Conservation (phyloP, 371 early-diverging fungal genomes). For the Entomophthora muscae region DNA sequence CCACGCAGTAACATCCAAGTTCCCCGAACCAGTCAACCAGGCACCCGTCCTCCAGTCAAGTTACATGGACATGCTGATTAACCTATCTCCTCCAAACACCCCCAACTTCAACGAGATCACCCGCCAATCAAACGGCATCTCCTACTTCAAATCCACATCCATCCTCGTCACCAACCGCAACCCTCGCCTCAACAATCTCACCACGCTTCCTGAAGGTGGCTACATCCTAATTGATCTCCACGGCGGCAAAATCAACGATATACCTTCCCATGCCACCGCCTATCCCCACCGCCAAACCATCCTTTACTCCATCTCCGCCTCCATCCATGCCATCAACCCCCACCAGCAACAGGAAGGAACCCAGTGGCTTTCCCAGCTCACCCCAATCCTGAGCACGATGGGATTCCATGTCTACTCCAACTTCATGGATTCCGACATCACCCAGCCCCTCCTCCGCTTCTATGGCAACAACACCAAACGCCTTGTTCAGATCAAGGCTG, state of each 20-base stretch:
- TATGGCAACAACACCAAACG: slow-evolving; percentile 21
- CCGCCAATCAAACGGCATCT: too few relatives aligned
- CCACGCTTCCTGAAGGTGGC: background rate
- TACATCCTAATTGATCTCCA: background rate
- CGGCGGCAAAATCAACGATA: background rate
- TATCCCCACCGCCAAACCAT: background rate
- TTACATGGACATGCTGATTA: too few relatives aligned
- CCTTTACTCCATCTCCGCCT: background rate
- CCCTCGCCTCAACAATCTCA: too few relatives aligned
- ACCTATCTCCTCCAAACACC: too few relatives aligned
- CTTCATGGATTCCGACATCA: background rate
- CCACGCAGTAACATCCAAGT: too few relatives aligned
- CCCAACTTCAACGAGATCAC: too few relatives aligned
- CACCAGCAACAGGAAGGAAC: background rate
- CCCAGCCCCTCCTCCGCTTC: background rate
- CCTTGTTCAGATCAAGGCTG: slow-evolving; percentile 18
- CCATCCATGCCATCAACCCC: background rate
- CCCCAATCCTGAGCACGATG: background rate
- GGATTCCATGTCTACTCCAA: background rate
- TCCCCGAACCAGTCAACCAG: too few relatives aligned
- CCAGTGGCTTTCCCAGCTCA: background rate
- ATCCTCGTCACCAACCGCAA: too few relatives aligned
- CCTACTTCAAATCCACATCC: too few relatives aligned
- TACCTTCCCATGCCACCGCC: background rate
- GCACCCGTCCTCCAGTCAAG: too few relatives aligned